Percentiles rank a stretch among this genome's conserved stretches.
These are phyloP conservation scores for Trypanosoma avium DNA, from an alignment of 208 protist genomes.

Conservation along the genomic window DNA sequence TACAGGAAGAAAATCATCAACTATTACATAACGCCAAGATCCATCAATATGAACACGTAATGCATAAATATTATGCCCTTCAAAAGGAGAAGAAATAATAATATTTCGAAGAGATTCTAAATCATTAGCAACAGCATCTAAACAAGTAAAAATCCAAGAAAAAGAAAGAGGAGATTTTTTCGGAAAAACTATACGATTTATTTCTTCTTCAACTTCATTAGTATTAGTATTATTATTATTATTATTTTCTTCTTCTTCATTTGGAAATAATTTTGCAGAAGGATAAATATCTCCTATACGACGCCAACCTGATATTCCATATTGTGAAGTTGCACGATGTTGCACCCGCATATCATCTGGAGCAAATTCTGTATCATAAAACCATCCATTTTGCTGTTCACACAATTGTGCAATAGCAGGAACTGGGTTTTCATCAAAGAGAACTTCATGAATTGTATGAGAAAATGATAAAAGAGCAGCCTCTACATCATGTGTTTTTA, in stretches of 20 bases:
- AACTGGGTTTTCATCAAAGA: constrained; percentile 78
- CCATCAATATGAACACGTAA: constrained; percentile 77
- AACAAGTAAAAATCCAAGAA: constrained; percentile 60
- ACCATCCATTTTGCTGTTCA: constrained; percentile 39
- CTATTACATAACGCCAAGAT: constrained; percentile 80
- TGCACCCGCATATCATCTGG: constrained; percentile 46
- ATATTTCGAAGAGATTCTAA: constrained; percentile 23
- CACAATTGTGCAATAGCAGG: constrained; percentile 42
- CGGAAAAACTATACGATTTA: constrained; percentile 29
- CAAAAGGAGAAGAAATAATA: constrained; percentile 1
- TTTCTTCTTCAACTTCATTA: constrained; percentile 19
- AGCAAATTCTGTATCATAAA: constrained; percentile 77
- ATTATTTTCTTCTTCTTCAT: constrained; percentile 17
- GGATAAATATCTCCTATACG: constrained; percentile 66
- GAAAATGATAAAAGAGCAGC: constrained; percentile 32
- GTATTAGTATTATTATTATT: no score
- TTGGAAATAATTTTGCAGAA: constrained; percentile 48
- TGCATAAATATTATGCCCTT: constrained; percentile 46
- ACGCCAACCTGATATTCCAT: constrained; percentile 55
- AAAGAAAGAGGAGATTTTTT: constrained; percentile 31
- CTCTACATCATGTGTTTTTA: constrained; percentile 41
- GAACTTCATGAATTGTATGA: constrained; percentile 35
- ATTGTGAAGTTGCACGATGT: constrained; percentile 34
- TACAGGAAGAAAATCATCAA: constrained; percentile 87
- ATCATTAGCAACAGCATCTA: constrained; percentile 37